phyloP scores from a whole-genome alignment of 257 asterid species.

The Solanum gandarillasii region DNA sequence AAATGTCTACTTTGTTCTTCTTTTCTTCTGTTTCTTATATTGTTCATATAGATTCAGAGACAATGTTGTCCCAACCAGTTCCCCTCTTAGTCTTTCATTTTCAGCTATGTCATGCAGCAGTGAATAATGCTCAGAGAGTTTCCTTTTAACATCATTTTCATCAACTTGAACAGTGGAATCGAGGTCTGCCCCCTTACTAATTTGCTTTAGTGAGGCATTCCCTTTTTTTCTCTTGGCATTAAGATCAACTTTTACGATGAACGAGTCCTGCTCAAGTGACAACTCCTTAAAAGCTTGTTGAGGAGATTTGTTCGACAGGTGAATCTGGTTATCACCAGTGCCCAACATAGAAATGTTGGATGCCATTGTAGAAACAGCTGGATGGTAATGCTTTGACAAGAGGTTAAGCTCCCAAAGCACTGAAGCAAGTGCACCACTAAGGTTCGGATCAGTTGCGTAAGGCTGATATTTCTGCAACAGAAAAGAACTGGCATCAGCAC shows the following conservation, averaged over 20 bases:
- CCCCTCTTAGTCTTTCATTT: constrained; percentile 60
- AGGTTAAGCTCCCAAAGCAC: constrained; percentile 98
- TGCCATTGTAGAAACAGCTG: constrained; percentile 51
- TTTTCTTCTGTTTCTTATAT: constrained; percentile 45
- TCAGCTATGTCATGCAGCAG: constrained; percentile 57
- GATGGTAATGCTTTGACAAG: constrained; percentile 68
- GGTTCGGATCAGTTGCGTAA: constrained; percentile 74
- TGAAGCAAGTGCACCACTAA: constrained; percentile 89
- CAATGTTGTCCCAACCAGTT: constrained; percentile 34
- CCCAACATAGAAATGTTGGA: constrained; percentile 56
- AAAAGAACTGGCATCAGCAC: constrained; percentile 3
- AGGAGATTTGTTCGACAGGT: constrained; percentile 58
- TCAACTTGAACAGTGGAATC: constrained; percentile 14
- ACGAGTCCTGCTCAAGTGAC: constrained; percentile 34
- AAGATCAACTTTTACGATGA: constrained; percentile 13
- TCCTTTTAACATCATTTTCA: constrained; percentile 41
- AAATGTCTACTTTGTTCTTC: constrained; percentile 13
- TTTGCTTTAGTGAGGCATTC: constrained; percentile 2
- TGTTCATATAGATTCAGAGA: constrained; percentile 43
- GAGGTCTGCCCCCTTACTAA: constrained; percentile 7
- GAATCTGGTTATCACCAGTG: constrained; percentile 43
- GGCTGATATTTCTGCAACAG: constrained; percentile 74
- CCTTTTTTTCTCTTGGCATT: constrained; percentile 37
- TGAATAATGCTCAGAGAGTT: constrained; percentile 46
- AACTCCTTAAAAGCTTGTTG: constrained; percentile 59